These are phyloP conservation scores for Botrytis cinerea DNA, from an alignment of 2,329 filamentous ascomycete species.

Conservation along the genomic window DNA sequence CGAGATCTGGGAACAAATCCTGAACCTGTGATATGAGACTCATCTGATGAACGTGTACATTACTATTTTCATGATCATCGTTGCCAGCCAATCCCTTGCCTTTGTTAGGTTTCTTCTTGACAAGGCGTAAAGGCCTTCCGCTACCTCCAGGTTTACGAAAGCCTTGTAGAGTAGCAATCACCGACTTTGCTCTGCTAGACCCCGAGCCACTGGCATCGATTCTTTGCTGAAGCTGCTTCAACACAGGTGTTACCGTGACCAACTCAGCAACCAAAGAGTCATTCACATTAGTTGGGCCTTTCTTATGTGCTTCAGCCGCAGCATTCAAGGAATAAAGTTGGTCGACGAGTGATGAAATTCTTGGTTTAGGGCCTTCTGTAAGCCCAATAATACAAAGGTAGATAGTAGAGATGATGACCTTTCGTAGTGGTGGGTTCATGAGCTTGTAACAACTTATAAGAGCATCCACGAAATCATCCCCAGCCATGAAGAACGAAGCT, in stretches of 20 bases:
- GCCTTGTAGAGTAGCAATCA: constrained; percentile 59
- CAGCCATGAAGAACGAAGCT: constrained; percentile 70
- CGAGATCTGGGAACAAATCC: constrained; percentile 87
- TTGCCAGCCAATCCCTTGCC: constrained; percentile 57
- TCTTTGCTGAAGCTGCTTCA: constrained; percentile 61
- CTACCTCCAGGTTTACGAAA: constrained; percentile 60
- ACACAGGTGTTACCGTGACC: constrained; percentile 75
- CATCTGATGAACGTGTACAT: constrained; percentile 72
- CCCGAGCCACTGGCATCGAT: constrained; percentile 53
- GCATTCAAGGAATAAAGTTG: constrained; percentile 79
- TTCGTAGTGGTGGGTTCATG: constrained; percentile 64
- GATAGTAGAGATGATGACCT: constrained; percentile 67
- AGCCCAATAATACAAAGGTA: constrained; percentile 77
- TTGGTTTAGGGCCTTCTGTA: constrained; percentile 65
- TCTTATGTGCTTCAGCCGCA: constrained; percentile 65
- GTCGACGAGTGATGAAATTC: constrained; percentile 75
- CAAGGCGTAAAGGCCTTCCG: constrained; percentile 54
- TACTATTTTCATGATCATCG: constrained; percentile 32
- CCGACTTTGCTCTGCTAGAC: constrained; percentile 58
- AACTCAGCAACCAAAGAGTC: constrained; percentile 79
- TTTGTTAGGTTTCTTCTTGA: constrained; percentile 17
- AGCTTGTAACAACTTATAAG: constrained; percentile 66
- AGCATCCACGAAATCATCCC: constrained; percentile 84
- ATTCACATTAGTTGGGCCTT: constrained; percentile 56
- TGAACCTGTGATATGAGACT: constrained; percentile 88